Conservation (phyloP, 176 grass and related monocot genomes). For the Oryza glaberrima region DNA sequence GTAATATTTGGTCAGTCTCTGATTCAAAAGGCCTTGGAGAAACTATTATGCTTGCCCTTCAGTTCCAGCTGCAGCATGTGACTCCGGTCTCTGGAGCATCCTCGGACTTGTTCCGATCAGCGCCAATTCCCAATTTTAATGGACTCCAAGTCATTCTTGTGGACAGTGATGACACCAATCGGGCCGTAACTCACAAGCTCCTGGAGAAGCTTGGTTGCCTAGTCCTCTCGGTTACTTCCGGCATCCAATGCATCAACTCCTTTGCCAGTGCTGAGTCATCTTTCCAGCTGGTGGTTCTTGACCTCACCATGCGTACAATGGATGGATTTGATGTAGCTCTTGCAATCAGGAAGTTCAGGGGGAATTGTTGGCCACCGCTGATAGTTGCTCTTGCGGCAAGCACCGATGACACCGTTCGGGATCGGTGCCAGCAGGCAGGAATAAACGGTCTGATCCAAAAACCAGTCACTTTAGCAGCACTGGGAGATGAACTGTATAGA, state of each 20-base stretch:
- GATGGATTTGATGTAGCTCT: slow-evolving; percentile 71
- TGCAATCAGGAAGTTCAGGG: slow-evolving; percentile 58
- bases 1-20: slow-evolving; percentile 79
- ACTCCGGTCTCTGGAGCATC: slow-evolving; percentile 45
- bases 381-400: slow-evolving; percentile 67
- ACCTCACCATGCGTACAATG: slow-evolving; percentile 62
- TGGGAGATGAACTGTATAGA: slow-evolving; percentile 91
- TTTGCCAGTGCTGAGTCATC: slow-evolving; percentile 36
- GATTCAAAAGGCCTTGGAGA: slow-evolving; percentile 58
- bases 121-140: slow-evolving; percentile 65
- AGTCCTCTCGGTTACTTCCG: slow-evolving; percentile 54
- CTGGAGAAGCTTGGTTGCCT: slow-evolving; percentile 78
- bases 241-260: slow-evolving; percentile 64
- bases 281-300: slow-evolving; percentile 74
- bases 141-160: slow-evolving; percentile 69
- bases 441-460: slow-evolving; percentile 88
- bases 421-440: slow-evolving; percentile 68
- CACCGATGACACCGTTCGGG: slow-evolving; percentile 56
- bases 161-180: slow-evolving; percentile 62
- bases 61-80: slow-evolving; percentile 67
- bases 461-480: slow-evolving; percentile 62
- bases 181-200: slow-evolving; percentile 70
- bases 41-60: slow-evolving; percentile 69
- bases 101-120: slow-evolving; percentile 46
- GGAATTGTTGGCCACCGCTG: slow-evolving; percentile 57